Base-by-base conservation (phyloP, 2,329 filamentous ascomycete genomes). In the Fusarium nelsonii region DNA sequence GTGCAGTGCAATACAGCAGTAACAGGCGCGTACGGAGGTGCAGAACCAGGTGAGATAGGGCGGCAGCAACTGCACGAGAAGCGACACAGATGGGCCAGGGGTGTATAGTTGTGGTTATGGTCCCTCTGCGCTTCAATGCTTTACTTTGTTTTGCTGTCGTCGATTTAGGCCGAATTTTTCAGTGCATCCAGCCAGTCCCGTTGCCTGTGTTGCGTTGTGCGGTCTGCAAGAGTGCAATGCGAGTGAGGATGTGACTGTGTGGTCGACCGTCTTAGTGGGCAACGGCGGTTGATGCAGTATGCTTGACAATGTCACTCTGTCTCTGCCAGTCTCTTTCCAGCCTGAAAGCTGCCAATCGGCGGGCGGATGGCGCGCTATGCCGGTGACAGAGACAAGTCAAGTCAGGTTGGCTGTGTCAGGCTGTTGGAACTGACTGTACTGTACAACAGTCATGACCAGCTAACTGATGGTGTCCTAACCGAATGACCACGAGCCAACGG, bases 231-330 rank as follows among this genome's bases (percentile, higher is more conserved):
- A 45, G 54, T 58, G 52, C 46, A 52, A 57, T 63, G 64, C 44
- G 57, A 69, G 64, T 41, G 57, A 69, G 64, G 49, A 71, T 73
- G 67, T 73, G 69, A 72, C 66, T 61, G 46, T 36, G 51, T 52
- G 45, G 53, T 70, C 30, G 30, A 30, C 30, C 30, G 45, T 57
- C 54, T 58, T 49, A 68, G 62, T 52, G 67, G 63, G 44, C 50
- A 63, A 60, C 43, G 52, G 53, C 58, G 62, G 58, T 49, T 49
- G 68, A 64, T 73, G 70, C 70, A 68, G 70, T 68, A 53, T 68
- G 59, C 68, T 65, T 41, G 46, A 60, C 52, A 55, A 65, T 73
- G 70, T 72, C 68, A 73, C 70, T 72, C 41, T 63, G 48, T 62
- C 57, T 70, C 56, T 60, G 37, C 30, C 48, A 34, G 58, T 45